These are phyloP conservation scores for Bombardia bombarda DNA, from an alignment of 495 filamentous ascomycete species.

Conservation along the genomic window DNA sequence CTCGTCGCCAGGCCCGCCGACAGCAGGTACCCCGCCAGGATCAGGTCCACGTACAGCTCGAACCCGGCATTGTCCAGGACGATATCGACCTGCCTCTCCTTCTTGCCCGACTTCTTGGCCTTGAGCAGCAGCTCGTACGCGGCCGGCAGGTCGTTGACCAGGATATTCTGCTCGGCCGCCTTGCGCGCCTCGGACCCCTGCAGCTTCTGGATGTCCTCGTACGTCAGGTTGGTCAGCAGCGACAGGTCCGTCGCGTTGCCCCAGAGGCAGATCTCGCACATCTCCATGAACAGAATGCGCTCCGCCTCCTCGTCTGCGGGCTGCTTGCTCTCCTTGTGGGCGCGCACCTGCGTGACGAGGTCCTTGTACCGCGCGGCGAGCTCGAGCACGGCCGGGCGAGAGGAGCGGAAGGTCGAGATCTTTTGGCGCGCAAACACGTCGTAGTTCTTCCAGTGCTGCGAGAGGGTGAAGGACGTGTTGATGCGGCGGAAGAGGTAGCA, in stretches of 20 bases:
- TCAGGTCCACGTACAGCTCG: conserved; percentile 89
- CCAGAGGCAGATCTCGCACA: conserved; percentile 97
- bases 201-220: conserved; percentile 93
- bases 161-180: conserved; percentile 75
- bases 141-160: conserved; percentile 69
- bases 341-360: conserved; percentile 57
- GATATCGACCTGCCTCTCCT: conserved; percentile 70
- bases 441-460: conserved; percentile 80
- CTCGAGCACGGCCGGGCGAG: conserved; percentile 84
- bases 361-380: conserved; percentile 80
- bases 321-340: conserved; percentile 28
- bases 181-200: conserved; percentile 84
- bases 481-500: conserved; percentile 93
- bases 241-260: conserved; percentile 95
- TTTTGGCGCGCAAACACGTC: conserved; percentile 91
- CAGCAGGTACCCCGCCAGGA: conserved; percentile 83
- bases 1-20: conserved; percentile 73
- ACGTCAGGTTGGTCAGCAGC: conserved; percentile 79
- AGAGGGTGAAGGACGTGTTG: conserved; percentile 64
- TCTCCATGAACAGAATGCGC: conserved; percentile 74
- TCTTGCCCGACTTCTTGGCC: conserved; percentile 51
- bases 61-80: conserved; percentile 95
- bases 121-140: conserved; percentile 65
- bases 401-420: conserved; percentile 86
- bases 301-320: conserved; percentile 59